Conservation (phyloP, 495 filamentous ascomycete genomes). For the Penicillium lividum region DNA sequence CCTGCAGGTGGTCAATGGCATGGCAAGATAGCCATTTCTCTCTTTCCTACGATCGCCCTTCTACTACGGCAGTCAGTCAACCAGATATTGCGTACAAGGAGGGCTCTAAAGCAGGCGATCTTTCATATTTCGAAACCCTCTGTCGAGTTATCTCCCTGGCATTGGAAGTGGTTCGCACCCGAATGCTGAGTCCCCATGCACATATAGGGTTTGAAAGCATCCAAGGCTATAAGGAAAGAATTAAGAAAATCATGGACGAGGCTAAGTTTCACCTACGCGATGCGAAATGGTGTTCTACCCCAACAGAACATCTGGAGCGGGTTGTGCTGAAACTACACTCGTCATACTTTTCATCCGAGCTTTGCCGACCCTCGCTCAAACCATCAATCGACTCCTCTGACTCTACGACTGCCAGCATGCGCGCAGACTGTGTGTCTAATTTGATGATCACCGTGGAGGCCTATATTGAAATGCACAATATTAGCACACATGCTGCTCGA, state of each 20-base stretch:
- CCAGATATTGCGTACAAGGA: constrained; percentile 48
- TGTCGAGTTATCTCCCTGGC: constrained; percentile 53
- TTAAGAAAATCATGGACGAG: constrained; percentile 53
- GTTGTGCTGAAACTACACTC: constrained; percentile 58
- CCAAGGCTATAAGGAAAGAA: constrained; percentile 50
- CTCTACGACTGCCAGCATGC: constrained; percentile 43
- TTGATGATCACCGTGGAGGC: constrained; percentile 48
- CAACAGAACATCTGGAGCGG: constrained; percentile 55
- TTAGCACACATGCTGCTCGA: constrained; percentile 44
- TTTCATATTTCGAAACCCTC: constrained; percentile 55
- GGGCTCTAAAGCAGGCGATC: constrained; percentile 40
- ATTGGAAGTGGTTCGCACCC: constrained; percentile 57
- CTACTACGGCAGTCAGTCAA: constrained; percentile 51
- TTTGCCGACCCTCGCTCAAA: constrained; percentile 60
- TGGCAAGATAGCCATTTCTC: constrained; percentile 65
- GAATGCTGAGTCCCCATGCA: constrained; percentile 48
- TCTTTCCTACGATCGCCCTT: constrained; percentile 60
- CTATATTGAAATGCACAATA: constrained; percentile 48
- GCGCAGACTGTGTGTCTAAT: constrained; percentile 42
- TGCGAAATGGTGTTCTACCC: constrained; percentile 44
- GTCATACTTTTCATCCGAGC: constrained; percentile 60
- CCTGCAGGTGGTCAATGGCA: constrained; percentile 56
- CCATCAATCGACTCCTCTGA: constrained; percentile 31
- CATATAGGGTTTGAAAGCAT: constrained; percentile 48
- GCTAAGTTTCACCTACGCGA: constrained; percentile 55